Base-by-base conservation (phyloP, 1,284 basidiomycete genomes). In the Kwoniella shivajii region DNA sequence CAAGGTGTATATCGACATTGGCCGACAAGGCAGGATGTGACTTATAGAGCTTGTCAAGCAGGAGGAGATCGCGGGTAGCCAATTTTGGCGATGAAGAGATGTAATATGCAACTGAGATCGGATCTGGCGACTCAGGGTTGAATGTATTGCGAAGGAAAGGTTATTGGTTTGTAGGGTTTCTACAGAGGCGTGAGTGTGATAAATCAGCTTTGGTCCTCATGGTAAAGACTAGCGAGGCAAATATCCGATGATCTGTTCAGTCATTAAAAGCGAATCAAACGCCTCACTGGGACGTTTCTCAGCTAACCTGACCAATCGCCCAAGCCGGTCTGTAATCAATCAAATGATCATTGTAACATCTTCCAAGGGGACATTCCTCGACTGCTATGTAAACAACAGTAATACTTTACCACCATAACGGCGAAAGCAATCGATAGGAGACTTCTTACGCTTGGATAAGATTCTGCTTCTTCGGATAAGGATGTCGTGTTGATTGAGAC, bases 1-100 rank as follows among this genome's bases (percentile, higher is more conserved):
- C 48, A 4, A 50, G 24, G 48, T 50, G 48, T 7, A 50, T 39
- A 39, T 50, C 48, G 36, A 30, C 48, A 16, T 38, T 24, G 4
- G 24, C 33, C 6, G 48, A 37, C n/a, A 50, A 6, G 14, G 36
- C 6, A 6, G 48, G 36, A 26, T 50, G 11, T 10, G 34, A n/a
- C 7, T 24, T n/a, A n/a, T 30, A 4, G 14, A 45, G 20, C n/a
- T 45, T 31, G 13, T 29, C 29, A 7, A 45, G 29, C n/a, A n/a
- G 7, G 11, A 16, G 6, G 14, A 45, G 20, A n/a, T 45, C 18
- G 6, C 27, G 29, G 6, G 43, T 31, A 45, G 43, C 43, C n/a
- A 30, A 10, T 29, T 29, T 18, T 18, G 29, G 13, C 18, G 9
- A 13, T 5, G 27, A 29, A 31, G 27, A n/a, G 11, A 45, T 45